Percentiles rank a stretch among this genome's conserved stretches.
These are phyloP conservation scores for Serendipita sp. DNA, from an alignment of 768 basidiomycete species.

Conservation along the genomic window DNA sequence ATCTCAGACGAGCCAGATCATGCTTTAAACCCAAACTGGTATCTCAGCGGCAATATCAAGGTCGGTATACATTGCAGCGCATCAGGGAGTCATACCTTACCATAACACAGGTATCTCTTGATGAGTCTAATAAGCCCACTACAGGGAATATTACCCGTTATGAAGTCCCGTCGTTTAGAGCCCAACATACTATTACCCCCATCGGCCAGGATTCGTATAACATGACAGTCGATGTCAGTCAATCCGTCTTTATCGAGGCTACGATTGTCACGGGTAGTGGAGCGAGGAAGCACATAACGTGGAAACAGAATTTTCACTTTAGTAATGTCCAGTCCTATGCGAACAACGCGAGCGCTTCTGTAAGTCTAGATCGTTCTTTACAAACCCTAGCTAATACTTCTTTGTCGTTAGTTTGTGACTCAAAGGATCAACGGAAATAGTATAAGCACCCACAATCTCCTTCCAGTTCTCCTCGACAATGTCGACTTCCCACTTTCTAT, in stretches of 20 bases:
- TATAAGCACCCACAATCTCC: constrained; percentile 33
- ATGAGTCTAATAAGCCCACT: constrained; percentile 44
- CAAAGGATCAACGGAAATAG: constrained; percentile 35
- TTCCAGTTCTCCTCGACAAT: constrained; percentile 27
- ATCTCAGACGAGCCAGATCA: constrained; percentile 51
- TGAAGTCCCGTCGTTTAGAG: constrained; percentile 34
- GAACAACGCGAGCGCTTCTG: constrained; percentile 29
- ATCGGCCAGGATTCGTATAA: constrained; percentile 31
- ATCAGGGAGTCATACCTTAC: too few species aligned
- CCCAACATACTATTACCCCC: constrained; percentile 30
- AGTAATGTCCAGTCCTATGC: constrained; percentile 47
- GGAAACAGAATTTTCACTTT: constrained; percentile 44
- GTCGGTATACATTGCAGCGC: not conserved
- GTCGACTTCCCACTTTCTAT: constrained; percentile 39
- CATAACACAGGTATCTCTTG: constrained; percentile 32
- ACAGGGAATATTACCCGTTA: constrained; percentile 51
- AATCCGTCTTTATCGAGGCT: constrained; percentile 42
- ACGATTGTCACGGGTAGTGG: constrained; percentile 49
- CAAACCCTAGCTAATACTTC: not conserved
- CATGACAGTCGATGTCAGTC: constrained; percentile 45
- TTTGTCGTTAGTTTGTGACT: constrained; percentile 26
- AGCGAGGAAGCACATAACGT: constrained; percentile 34
- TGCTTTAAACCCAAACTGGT: constrained; percentile 57
- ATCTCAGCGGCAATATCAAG: constrained; percentile 49
- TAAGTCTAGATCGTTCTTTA: not conserved